Conservation (phyloP, 768 basidiomycete genomes). For the Rhizopogon rudus region DNA sequence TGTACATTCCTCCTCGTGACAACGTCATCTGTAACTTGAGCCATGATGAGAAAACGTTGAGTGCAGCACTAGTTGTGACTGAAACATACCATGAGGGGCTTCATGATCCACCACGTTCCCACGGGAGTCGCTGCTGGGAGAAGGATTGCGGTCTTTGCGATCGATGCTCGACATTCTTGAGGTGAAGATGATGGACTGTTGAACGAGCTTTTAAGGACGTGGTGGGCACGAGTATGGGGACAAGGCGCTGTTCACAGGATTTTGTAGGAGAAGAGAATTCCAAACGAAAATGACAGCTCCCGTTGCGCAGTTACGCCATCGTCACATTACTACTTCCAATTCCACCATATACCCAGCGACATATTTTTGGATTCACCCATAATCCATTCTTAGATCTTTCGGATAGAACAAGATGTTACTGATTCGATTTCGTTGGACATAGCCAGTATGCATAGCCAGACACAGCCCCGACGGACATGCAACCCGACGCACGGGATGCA, state of each 20-base stretch:
- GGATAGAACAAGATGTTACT: no score
- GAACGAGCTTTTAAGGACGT: conserved; percentile 13
- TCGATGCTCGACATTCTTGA: conserved; percentile 31
- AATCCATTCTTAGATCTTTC: no score
- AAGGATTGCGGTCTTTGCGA: conserved; percentile 50
- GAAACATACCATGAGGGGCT: conserved; percentile 50
- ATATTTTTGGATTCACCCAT: neutral
- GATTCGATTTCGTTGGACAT: no score
- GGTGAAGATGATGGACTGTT: neutral
- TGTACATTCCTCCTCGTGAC: conserved; percentile 27
- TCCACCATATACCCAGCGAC: no score
- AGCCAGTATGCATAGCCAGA: no score
- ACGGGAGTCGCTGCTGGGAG: conserved; percentile 31
- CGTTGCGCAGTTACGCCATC: neutral
- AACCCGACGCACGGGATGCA: no score
- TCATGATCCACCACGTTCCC: conserved; percentile 73
- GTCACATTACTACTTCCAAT: neutral
- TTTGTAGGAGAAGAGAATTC: neutral
- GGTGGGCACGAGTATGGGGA: neutral
- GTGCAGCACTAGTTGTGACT: neutral
- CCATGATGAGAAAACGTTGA: conserved; percentile 10
- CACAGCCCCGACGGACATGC: no score
- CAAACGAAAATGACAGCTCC: neutral
- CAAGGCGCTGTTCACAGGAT: conserved; percentile 3
- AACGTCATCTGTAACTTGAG: conserved; percentile 62